Conservation (phyloP, 352 stramenopile genomes). For the Globisporangium viniferum region DNA sequence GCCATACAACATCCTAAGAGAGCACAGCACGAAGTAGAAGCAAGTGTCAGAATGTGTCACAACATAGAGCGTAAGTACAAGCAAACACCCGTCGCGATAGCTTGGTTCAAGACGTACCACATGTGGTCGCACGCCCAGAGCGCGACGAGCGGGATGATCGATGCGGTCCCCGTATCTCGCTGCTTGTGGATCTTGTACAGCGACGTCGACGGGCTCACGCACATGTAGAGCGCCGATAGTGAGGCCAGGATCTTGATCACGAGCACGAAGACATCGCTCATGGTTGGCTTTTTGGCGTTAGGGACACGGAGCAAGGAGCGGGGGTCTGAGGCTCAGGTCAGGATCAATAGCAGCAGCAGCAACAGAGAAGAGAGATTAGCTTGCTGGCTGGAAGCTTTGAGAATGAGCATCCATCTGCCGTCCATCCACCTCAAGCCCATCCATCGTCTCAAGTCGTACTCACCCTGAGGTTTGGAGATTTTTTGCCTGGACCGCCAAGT, state of each 20-base stretch:
- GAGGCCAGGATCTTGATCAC: conserved; percentile 62
- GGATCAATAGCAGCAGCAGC: neutral
- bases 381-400: neutral
- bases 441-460: neutral
- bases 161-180: conserved; percentile 33
- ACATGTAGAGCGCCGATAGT: conserved; percentile 74
- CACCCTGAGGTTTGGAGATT: neutral
- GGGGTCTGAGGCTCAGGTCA: neutral
- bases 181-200: conserved; percentile 56
- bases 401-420: neutral
- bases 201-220: conserved; percentile 44
- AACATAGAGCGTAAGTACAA: neutral
- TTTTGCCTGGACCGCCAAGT: neutral
- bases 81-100: neutral
- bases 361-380: neutral
- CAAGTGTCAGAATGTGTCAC: neutral
- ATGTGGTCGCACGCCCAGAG: conserved; percentile 73
- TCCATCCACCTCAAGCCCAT: too few species aligned
- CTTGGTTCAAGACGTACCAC: conserved; percentile 36
- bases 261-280: conserved; percentile 30
- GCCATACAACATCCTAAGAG: conserved; percentile 55
- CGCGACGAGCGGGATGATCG: conserved; percentile 55
- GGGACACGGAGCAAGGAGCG: neutral
- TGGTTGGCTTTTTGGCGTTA: neutral
- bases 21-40: neutral